Evolutionary conservation across 208 protist genomes (phyloP).

Genomic region (Wallacemonas sp.): DNA sequence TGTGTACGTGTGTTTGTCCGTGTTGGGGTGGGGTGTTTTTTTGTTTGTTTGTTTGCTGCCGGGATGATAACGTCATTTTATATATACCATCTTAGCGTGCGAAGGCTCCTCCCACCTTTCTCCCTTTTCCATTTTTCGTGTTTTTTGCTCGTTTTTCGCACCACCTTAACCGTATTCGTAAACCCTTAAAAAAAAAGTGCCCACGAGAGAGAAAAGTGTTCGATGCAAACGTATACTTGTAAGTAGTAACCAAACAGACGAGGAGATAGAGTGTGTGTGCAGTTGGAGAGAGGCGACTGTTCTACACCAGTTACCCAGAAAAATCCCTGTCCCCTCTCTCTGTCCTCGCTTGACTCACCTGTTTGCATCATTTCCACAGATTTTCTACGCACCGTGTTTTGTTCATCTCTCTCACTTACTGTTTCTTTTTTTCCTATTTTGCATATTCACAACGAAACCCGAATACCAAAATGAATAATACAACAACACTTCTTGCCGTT

Average conservation of each 20-base stretch:
- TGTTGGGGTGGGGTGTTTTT: not conserved
- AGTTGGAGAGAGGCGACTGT: no score
- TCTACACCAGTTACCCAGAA: no score
- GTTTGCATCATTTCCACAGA: not conserved
- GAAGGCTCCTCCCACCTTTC: not conserved
- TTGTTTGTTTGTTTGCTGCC: constrained; percentile 19
- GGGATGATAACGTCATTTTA: no score
- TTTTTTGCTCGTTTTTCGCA: constrained; percentile 14
- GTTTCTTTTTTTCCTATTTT: constrained; percentile 19
- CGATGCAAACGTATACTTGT: no score
- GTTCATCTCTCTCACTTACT: constrained; percentile 1
- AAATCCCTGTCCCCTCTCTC: no score
- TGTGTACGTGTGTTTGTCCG: no score
- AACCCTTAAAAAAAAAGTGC: not conserved
- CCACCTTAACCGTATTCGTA: not conserved
- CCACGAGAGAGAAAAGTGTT: no score
- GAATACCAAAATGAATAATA: no score
- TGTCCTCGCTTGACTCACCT: no score
- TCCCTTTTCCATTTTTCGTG: not conserved
- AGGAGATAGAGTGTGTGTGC: no score
- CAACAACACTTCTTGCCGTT: not conserved
- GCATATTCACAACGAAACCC: constrained; percentile 21
- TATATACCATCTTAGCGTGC: no score
- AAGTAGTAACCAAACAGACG: no score
- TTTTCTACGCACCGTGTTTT: not conserved